Conservation (phyloP, 345 rosid genomes). For the Boechera divaricarpa region DNA sequence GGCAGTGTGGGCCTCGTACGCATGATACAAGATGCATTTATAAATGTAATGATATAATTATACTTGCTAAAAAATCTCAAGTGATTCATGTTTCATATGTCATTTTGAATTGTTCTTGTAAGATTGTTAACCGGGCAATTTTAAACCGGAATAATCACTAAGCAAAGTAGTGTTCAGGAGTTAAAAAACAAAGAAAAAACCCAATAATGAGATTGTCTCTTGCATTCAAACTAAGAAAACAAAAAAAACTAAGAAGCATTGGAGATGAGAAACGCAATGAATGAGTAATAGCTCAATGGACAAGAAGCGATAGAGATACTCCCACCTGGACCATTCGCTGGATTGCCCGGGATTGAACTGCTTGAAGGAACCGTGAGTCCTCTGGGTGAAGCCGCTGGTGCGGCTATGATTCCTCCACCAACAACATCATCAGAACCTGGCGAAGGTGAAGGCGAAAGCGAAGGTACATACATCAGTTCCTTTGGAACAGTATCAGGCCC, state of each 20-base stretch:
- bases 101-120: neutral
- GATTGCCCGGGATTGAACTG: conserved; percentile 65
- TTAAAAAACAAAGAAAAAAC: neutral
- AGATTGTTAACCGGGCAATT: neutral
- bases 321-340: conserved; percentile 65
- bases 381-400: conserved; percentile 48
- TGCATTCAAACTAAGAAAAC: conserved; percentile 36
- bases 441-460: conserved; percentile 36
- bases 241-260: conserved; percentile 29
- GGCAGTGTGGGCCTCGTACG: neutral
- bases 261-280: conserved; percentile 23
- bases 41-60: neutral
- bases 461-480: conserved; percentile 64
- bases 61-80: too few relatives aligned
- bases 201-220: conserved; percentile 20
- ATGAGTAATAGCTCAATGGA: conserved; percentile 40
- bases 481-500: conserved; percentile 64
- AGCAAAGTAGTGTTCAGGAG: conserved; percentile 6
- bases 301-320: conserved; percentile 57
- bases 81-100: too few relatives aligned
- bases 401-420: conserved; percentile 40
- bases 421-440: conserved; percentile 37
- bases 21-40: neutral
- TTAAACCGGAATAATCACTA: conserved; percentile 21
- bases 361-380: conserved; percentile 58